These are phyloP conservation scores for Clausena lansium DNA, from an alignment of 345 rosid species.

Conservation along the genomic window DNA sequence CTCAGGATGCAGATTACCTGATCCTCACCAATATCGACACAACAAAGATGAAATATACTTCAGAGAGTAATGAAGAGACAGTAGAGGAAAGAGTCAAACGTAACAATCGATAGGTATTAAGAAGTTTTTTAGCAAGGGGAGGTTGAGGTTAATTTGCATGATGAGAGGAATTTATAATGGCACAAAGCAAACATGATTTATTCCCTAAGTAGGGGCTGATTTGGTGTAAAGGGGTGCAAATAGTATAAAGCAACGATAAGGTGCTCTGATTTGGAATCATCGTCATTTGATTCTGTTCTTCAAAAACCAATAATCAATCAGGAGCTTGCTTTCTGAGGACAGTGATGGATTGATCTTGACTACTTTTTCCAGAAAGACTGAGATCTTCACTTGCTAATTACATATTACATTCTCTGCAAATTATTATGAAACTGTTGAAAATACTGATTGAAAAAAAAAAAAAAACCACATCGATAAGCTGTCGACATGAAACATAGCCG, in stretches of 20 bases:
- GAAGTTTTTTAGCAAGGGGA: conserved; percentile 3
- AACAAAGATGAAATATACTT: not conserved
- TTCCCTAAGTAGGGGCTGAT: conserved; percentile 20
- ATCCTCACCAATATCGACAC: conserved; percentile 34
- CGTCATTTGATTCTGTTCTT: conserved; percentile 44
- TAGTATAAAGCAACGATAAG: conserved; percentile 40
- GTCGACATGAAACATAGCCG: not conserved
- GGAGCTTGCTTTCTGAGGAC: conserved; percentile 30
- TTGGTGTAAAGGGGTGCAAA: conserved; percentile 5
- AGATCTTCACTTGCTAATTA: conserved; percentile 24
- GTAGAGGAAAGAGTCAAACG: not conserved
- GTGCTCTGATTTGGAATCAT: conserved; percentile 33
- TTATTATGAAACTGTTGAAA: conserved; percentile 6
- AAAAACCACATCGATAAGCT: conserved; percentile 16
- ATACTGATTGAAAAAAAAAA: not conserved
- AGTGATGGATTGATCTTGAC: conserved; percentile 41
- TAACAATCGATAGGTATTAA: not conserved
- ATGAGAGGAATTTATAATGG: conserved; percentile 39
- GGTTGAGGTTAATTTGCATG: conserved; percentile 24
- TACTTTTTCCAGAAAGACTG: conserved; percentile 27
- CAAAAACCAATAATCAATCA: conserved; percentile 40
- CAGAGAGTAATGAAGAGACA: not conserved
- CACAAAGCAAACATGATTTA: conserved; percentile 19
- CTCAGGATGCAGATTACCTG: conserved; percentile 82
- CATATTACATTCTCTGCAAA: conserved; percentile 12